phyloP scores from a whole-genome alignment of 2,329 filamentous ascomycete genomes.

The Diaporthe ilicicola region DNA sequence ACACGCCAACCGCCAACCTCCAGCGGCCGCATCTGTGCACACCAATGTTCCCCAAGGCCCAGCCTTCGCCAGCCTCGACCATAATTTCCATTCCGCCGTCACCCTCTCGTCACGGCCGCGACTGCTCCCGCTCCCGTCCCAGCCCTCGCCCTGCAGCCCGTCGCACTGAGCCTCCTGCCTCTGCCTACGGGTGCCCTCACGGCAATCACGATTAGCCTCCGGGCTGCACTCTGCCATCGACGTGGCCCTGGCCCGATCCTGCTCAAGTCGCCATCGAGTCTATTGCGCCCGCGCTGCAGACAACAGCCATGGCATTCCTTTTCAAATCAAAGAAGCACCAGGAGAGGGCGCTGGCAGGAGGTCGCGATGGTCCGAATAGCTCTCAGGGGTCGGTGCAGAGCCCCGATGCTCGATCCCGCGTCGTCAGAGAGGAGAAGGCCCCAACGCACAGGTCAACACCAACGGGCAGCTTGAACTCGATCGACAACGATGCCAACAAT shows the following conservation, averaged over 20 bases:
- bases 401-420: constrained; percentile 57
- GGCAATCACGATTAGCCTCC: constrained; percentile 24
- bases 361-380: constrained; percentile 59
- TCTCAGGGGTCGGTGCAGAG: constrained; percentile 60
- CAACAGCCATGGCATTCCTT: constrained; percentile 76
- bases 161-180: constrained; percentile 3
- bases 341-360: constrained; percentile 62
- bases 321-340: constrained; percentile 85
- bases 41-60: constrained; percentile 30
- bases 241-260: constrained; percentile 24
- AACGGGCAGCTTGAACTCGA: constrained; percentile 79
- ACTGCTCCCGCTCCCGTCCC: constrained; percentile 13
- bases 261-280: constrained; percentile 36
- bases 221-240: constrained; percentile 26
- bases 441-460: constrained; percentile 71
- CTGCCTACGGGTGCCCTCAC: neutral
- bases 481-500: constrained; percentile 66
- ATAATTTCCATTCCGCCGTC: constrained; percentile 23
- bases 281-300: constrained; percentile 47
- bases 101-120: constrained; percentile 10
- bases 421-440: constrained; percentile 64
- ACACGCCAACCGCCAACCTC: constrained; percentile 17
- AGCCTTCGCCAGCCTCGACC: constrained; percentile 32
- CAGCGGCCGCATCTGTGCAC: constrained; percentile 17
- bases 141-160: neutral